Evolutionary conservation across 352 stramenopile genomes (phyloP), one percentile per base, ranked within the genome.

Genomic region (Phytopythium kandeliae): DNA sequence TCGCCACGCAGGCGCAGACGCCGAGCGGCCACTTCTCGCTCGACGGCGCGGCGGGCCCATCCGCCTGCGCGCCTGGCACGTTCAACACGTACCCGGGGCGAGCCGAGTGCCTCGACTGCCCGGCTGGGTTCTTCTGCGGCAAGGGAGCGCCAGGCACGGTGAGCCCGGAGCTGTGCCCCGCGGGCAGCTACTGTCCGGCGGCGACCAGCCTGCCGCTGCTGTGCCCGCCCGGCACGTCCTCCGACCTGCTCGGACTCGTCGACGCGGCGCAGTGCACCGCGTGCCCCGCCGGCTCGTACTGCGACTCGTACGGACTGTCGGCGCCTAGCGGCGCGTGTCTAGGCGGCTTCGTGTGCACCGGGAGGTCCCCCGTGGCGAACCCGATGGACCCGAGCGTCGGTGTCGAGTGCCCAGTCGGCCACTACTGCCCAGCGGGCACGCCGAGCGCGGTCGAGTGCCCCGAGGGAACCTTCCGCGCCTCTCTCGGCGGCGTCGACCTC

Each of bases 261-360:
- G 69, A 71, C 21, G 62, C 78, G 21, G 57, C 71, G 0, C 80
- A 96, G 53, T 98, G 92, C 46, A 70, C 78, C 22, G 33, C 64
- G 19, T 98, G 92, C 63, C 68, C 82, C 11, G 62, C 74, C 10
- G 92, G 92, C 0, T 77, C 65, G 24, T 98, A 89, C 42, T 98
- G 92, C 57, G 89, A 97, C 45, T 85, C 87, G 16, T 92, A 86
- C 45, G 85, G 79, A 1, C 53, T 86, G 1, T 72, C 57, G 0
- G 34, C 43, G 3, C 73, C 70, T 16, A 89, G 76, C 57, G 78
- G 71, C 0, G 61, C 57, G 4, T 92, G 80, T 48, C 67, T 87
- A 10, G 75, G 74, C 54, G 80, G 80, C 0, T 89, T 85, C 56
- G 63, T 89, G 3, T 92, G 80, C 36, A 43, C 51, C 4, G 74